Conservation (phyloP, 2,329 filamentous ascomycete genomes). For the Mollisiaceae sp. region DNA sequence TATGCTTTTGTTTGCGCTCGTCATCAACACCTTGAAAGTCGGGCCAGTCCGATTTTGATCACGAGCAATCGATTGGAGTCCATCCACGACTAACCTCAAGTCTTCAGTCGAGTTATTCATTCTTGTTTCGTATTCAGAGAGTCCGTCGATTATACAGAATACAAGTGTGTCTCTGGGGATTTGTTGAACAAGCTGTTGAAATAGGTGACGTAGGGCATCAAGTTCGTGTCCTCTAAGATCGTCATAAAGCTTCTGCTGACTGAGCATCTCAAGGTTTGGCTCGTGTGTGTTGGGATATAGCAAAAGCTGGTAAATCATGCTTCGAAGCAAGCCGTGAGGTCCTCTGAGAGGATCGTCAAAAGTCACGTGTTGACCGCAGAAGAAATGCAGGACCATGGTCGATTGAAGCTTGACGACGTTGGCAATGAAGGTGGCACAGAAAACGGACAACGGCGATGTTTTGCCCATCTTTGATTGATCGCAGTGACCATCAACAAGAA, state of each 20-base stretch:
- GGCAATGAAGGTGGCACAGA: conserved; percentile 1
- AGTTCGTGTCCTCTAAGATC: neutral
- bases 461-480: neutral
- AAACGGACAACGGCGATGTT: neutral
- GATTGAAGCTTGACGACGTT: conserved; percentile 4
- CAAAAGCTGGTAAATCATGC: neutral
- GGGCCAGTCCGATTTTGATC: neutral
- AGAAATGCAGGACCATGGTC: neutral
- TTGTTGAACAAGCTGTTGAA: neutral
- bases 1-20: conserved; percentile 5
- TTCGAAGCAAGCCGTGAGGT: neutral
- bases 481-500: conserved; percentile 3
- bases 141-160: neutral
- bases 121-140: neutral
- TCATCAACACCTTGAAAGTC: conserved; percentile 5
- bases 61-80: neutral
- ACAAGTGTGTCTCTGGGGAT: conserved; percentile 1
- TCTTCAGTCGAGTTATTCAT: conserved; percentile 1
- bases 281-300: neutral
- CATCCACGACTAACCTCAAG: neutral
- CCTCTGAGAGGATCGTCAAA: neutral
- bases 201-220: neutral
- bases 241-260: neutral
- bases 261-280: conserved; percentile 1
- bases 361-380: conserved; percentile 6